phyloP scores from a whole-genome alignment of 345 rosid species.

The Hibiscus mutabilis region DNA sequence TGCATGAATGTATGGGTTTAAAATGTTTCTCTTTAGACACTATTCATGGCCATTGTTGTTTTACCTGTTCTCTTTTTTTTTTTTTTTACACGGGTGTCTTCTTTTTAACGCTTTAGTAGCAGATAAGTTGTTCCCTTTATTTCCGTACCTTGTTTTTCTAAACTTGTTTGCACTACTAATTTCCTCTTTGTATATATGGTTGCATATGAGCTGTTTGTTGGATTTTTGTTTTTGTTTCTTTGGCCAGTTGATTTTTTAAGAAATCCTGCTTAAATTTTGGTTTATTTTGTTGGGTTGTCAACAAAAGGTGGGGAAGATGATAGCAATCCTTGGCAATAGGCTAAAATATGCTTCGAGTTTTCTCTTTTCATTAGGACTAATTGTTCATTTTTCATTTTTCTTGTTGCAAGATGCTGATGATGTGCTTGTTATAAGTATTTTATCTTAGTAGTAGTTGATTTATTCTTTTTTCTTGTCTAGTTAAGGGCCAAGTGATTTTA shows the following conservation, averaged over 20 bases:
- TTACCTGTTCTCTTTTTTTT: not conserved
- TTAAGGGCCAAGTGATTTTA: not conserved
- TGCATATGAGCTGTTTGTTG: constrained; percentile 1
- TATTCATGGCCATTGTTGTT: too few relatives aligned
- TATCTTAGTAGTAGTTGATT: not conserved
- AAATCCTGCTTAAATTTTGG: not conserved
- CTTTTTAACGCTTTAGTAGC: not conserved
- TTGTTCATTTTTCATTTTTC: not conserved
- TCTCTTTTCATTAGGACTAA: not conserved
- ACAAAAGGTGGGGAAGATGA: not conserved
- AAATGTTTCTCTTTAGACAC: not conserved
- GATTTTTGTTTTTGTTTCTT: not conserved
- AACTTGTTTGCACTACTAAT: not conserved
- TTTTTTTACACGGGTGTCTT: not conserved
- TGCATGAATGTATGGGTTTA: not conserved
- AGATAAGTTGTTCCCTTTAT: not conserved
- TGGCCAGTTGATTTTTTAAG: not conserved
- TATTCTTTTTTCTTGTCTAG: not conserved
- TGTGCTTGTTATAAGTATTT: not conserved
- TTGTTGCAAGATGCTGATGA: not conserved
- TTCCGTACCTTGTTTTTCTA: not conserved
- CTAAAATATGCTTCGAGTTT: not conserved
- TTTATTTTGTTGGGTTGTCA: not conserved
- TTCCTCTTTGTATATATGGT: constrained; percentile 1
- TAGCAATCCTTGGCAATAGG: not conserved